A percentile compares a stretch with the other conserved stretches of the same genome.
Evolutionary conservation across 2,329 filamentous ascomycete species (phyloP).

Genomic region (Colletotrichum sp.): DNA sequence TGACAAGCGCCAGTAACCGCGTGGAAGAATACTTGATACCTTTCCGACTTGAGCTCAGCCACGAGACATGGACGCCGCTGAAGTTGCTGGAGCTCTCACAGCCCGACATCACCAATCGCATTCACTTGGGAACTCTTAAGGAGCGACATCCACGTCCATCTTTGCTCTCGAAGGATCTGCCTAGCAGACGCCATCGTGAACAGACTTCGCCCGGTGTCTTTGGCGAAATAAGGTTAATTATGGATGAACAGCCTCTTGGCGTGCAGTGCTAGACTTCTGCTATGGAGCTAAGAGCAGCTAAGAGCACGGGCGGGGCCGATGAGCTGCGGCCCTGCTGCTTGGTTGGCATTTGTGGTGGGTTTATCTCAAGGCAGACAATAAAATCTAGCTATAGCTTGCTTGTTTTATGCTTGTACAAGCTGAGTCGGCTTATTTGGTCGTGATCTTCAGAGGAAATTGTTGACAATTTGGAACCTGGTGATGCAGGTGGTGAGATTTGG

Average conservation of each 20-base stretch:
- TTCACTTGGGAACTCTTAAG: not conserved
- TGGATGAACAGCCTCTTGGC: not conserved
- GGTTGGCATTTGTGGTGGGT: not conserved
- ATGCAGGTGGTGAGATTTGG: not conserved
- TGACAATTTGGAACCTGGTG: not conserved
- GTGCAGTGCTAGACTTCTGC: not conserved
- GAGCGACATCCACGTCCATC: not conserved
- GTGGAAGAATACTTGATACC: not conserved
- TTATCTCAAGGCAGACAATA: not conserved
- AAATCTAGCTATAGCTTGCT: not conserved
- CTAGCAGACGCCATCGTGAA: not conserved
- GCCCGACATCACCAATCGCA: slow-evolving; percentile 6
- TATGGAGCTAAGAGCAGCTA: not conserved
- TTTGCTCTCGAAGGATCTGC: not conserved
- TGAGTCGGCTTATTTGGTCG: not conserved
- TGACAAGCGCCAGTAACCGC: not conserved
- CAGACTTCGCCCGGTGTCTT: not conserved
- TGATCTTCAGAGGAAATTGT: not conserved
- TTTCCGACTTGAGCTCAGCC: not conserved
- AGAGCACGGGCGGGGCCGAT: not conserved
- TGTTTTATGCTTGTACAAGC: not conserved
- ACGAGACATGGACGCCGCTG: not conserved
- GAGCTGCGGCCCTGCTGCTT: not conserved
- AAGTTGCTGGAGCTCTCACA: not conserved
- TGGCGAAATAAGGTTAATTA: not conserved